Conservation (phyloP, 1,139 yeast genomes). For the Starmera stellimalicola region DNA sequence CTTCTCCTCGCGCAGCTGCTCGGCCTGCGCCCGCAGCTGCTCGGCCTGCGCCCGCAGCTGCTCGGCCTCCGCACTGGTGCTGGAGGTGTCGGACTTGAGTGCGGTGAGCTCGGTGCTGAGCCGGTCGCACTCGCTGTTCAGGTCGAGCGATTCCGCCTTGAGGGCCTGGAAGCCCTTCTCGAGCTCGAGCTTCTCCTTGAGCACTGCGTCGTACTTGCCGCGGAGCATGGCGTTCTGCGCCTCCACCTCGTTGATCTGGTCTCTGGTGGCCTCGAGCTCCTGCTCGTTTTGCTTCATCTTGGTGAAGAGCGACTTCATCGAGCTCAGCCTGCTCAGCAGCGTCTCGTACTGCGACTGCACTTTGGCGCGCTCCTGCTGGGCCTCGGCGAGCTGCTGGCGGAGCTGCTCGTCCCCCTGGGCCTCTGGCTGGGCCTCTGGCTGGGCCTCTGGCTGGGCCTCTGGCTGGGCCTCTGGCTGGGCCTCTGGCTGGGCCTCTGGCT, state of each 20-base stretch:
- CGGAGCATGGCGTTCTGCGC: slow-evolving; percentile 25
- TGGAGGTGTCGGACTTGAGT: slow-evolving; percentile 37
- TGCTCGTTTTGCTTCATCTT: slow-evolving; percentile 71
- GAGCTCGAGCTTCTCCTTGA: slow-evolving; percentile 23
- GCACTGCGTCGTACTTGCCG: slow-evolving; percentile 20
- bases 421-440: too few relatives aligned
- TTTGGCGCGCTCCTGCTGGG: slow-evolving; percentile 52
- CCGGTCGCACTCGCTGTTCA: slow-evolving; percentile 62
- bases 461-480: too few relatives aligned
- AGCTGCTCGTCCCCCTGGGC: too few relatives aligned
- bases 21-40: slow-evolving; percentile 32
- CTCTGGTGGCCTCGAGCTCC: slow-evolving; percentile 55
- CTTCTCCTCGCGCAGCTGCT: slow-evolving; percentile 31
- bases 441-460: too few relatives aligned
- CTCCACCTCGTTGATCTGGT: slow-evolving; percentile 27
- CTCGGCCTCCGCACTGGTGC: slow-evolving; percentile 31
- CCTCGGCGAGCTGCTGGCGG: slow-evolving; percentile 27
- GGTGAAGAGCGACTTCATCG: slow-evolving; percentile 68
- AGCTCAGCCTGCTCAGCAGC: slow-evolving; percentile 64
- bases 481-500: too few relatives aligned
- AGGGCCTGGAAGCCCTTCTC: slow-evolving; percentile 28
- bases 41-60: slow-evolving; percentile 31
- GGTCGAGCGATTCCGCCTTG: slow-evolving; percentile 41
- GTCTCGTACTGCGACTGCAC: slow-evolving; percentile 65
- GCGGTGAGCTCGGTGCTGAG: slow-evolving; percentile 40